Evolutionary conservation across 768 basidiomycete genomes (phyloP), one percentile per base, ranked within the genome.

Genomic region (Podaxis mareebaensis): DNA sequence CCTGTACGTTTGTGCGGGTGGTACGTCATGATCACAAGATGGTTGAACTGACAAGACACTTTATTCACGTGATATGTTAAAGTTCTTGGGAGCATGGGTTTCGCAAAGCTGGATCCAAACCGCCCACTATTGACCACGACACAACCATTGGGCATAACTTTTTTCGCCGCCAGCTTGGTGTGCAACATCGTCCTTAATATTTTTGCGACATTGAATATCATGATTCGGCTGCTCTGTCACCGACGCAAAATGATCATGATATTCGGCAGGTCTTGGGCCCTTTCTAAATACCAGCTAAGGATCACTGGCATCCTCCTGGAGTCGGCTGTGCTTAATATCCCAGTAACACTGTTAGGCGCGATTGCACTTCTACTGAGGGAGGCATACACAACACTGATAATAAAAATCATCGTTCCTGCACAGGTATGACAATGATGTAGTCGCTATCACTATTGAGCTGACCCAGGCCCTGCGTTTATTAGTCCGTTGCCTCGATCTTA

Each of bases 251-350:
- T 52, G n/a, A 52, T 60, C 13, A n/a, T 36, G 15, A 12, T 36
- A 24, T 53, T 60, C 22, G 59, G 59, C 3, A 7, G 24, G 2
- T 12, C n/a, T 6, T 52, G 17, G 4, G n/a, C 59, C 8, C 6
- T 60, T 20, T 17, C 59, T 13, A 40, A 60, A 26, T n/a, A 24
- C 24, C 36, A n/a, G 2, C 20, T 52, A 10, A 11, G 22, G 15
- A 60, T 28, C 33, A 13, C 38, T 2, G 24, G 59, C 1, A 60
- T 60, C 24, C 49, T 60, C 13, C 48, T 60, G 2, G 59, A 52
- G 10, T 60, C 59, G 10, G 49, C 59, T 13, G 36, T 46, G 5
- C 39, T 52, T 2, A 52, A 60, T 40, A 38, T 52, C 17, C 59
- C 49, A 1, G 24, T 58, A 17, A 22, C 33, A 20, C 4, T 55